Conservation (phyloP, 148 eudicot species). For the Agrostemma githago region DNA sequence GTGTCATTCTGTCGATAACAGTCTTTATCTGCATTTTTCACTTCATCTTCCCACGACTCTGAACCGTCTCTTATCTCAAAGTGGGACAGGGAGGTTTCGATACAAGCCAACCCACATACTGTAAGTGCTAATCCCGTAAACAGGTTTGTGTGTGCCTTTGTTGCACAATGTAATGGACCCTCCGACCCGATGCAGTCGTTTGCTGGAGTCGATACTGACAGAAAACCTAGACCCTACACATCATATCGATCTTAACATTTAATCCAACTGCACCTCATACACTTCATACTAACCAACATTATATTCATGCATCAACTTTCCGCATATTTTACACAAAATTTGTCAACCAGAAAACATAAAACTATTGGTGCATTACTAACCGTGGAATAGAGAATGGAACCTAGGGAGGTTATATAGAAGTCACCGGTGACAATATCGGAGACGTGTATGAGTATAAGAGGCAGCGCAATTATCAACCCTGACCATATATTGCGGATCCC, state of each 20-base stretch:
- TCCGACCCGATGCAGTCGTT: background rate
- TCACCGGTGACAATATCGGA: background rate
- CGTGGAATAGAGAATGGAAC: background rate
- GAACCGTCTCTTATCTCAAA: background rate
- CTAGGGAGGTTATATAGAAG: background rate
- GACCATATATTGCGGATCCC: conserved; percentile 1
- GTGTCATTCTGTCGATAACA: background rate
- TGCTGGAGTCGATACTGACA: background rate
- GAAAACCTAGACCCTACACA: background rate
- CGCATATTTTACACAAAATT: too few species aligned
- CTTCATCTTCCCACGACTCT: background rate
- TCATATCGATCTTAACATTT: too few species aligned
- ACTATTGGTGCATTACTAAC: background rate
- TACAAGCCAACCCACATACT: background rate
- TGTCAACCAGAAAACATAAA: too few species aligned
- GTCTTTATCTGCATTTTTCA: background rate
- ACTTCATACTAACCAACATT: too few species aligned
- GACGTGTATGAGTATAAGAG: background rate
- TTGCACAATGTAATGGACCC: background rate
- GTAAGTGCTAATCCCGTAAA: background rate
- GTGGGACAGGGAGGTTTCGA: background rate
- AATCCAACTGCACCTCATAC: background rate
- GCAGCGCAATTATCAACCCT: background rate
- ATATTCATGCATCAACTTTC: too few species aligned
- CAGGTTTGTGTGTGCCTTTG: background rate